A percentile compares a stretch with the other conserved stretches of the same genome.
Evolutionary conservation across 345 rosid species (phyloP).

Genomic region (Theobroma cacao): DNA sequence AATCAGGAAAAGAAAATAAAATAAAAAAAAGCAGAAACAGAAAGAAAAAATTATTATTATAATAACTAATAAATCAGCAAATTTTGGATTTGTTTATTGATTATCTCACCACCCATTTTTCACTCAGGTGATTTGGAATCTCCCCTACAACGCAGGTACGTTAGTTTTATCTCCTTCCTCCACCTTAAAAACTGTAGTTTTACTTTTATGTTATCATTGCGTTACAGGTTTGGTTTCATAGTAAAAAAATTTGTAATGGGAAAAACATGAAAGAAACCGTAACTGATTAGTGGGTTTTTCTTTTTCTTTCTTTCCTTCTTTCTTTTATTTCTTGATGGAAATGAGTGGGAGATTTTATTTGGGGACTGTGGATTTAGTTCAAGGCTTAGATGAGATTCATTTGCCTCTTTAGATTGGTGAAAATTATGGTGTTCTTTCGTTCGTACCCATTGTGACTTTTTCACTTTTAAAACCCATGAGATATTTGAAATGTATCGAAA

Average conservation of each 20-base stretch:
- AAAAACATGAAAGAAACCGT: neutral
- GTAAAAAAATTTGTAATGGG: neutral
- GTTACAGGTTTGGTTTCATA: neutral
- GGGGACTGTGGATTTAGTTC: neutral
- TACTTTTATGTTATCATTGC: neutral
- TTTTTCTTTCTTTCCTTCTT: neutral
- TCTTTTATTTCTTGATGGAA: neutral
- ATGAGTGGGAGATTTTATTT: neutral
- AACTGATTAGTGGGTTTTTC: neutral
- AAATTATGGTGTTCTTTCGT: neutral
- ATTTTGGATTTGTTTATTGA: neutral
- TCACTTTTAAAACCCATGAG: neutral
- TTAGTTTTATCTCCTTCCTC: neutral
- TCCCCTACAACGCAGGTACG: neutral
- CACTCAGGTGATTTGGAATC: conserved; percentile 3
- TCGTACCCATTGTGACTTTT: neutral
- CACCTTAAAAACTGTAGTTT: neutral
- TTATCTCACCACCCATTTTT: neutral
- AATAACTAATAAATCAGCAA: neutral
- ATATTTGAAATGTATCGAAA: neutral
- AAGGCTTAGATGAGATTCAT: conserved; percentile 5
- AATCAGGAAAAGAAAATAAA: neutral
- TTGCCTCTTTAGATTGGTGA: neutral
- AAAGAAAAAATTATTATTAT: neutral
- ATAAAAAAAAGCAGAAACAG: neutral